Evolutionary conservation across 257 asterid genomes (phyloP).

Genomic region (Solanum phureja): DNA sequence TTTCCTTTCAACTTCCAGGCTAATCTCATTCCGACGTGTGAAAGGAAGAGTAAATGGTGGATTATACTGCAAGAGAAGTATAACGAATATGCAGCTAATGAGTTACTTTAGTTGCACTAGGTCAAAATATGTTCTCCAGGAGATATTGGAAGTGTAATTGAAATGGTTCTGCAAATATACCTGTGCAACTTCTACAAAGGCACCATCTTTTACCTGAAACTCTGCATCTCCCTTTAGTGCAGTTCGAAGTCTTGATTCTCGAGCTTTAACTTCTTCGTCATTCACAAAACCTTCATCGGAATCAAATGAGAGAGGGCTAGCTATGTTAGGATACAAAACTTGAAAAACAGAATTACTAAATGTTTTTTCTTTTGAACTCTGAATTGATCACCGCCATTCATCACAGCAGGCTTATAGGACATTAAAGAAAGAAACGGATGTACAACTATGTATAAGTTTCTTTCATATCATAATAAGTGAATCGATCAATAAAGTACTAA

Average conservation of each 20-base stretch:
- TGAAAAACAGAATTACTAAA: neutral
- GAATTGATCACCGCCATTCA: neutral
- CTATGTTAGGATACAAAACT: neutral
- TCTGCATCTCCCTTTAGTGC: conserved; percentile 36
- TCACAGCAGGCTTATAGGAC: neutral
- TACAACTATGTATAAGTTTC: neutral
- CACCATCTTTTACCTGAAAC: conserved; percentile 44
- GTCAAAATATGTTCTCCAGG: neutral
- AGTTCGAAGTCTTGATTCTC: conserved; percentile 51
- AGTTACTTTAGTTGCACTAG: neutral
- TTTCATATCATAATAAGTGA: neutral
- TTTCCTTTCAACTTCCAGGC: conserved; percentile 80
- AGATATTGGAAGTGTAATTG: neutral
- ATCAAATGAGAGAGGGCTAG: neutral
- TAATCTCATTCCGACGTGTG: conserved; percentile 79
- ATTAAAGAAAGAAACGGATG: neutral
- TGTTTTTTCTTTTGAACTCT: neutral
- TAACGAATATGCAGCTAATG: neutral
- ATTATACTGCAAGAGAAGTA: conserved; percentile 60
- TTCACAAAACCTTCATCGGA: conserved; percentile 53
- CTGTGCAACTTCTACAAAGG: conserved; percentile 74
- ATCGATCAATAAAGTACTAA: neutral
- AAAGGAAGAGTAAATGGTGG: conserved; percentile 90
- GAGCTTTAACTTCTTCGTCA: conserved; percentile 60
- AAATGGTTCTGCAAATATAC: conserved; percentile 14